Base-by-base conservation (phyloP, 495 filamentous ascomycete species). In the Penicillium argentinense region DNA sequence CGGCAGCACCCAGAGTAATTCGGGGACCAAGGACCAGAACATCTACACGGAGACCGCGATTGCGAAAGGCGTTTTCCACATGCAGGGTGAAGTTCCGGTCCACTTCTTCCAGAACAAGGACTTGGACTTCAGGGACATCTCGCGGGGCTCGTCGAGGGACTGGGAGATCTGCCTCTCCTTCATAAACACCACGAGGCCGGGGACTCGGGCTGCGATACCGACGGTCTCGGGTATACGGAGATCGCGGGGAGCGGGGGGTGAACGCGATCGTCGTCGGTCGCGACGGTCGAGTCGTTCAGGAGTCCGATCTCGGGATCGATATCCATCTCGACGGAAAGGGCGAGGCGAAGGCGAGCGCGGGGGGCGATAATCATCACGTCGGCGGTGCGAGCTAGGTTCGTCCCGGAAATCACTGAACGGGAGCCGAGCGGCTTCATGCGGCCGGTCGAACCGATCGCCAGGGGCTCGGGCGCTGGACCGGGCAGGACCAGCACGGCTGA, bases 81-180 rank as follows among this genome's bases (percentile, higher is more conserved):
- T 88, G 95, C 45, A 71, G 70, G 30, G 96, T 81, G 57, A 95
- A 97, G 38, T 86, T 84, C 29, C 80, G 77, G 28, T 89, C 84
- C 9, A 96, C 73, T 57, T 91, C 84, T 52, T 92, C 85, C 11
- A 89, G 66, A 1, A 95, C 79, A 2, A 98, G 73, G 19, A 97
- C 77, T 56, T 96, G 92, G 19, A 97, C 87, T 56, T 97, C 93
- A 3, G 93, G 93, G 16, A 97, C 82, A 48, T 96, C 83, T 42
- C 78, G 70, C 2, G 87, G 81, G 39, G 79, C 78, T 48, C 92
- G 81, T 47, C 84, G 75, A 18, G 91, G 88, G 14, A 96, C 77
- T 12, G 84, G 84, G 3, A 88, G 69, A 29, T 82, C 78, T 17
- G 75, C 72, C 52, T 86, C 85, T 16, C 75, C 73, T 26, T 83